Evolutionary conservation across 495 filamentous ascomycete genomes (phyloP).

Genomic region (Alectoria sarmentosa): DNA sequence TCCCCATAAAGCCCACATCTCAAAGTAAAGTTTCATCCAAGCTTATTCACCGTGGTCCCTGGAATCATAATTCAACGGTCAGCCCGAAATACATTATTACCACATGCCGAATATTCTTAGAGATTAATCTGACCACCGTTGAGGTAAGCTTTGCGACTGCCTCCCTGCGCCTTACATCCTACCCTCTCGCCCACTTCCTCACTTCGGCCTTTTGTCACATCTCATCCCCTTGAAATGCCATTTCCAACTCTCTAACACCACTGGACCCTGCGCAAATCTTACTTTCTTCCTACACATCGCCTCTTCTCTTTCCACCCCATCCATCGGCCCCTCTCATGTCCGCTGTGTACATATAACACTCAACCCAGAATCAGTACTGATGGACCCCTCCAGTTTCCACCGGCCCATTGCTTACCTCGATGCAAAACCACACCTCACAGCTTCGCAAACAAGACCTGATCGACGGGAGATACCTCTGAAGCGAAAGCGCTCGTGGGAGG

Average conservation of each 20-base stretch:
- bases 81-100: conserved; percentile 5
- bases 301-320: background rate
- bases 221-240: background rate
- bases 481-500: conserved; percentile 4
- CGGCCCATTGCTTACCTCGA: conserved; percentile 9
- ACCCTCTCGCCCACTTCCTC: conserved; percentile 3
- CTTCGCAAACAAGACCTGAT: conserved; percentile 1
- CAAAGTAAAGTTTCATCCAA: background rate
- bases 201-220: background rate
- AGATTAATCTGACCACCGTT: conserved; percentile 12
- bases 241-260: background rate
- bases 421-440: conserved; percentile 7
- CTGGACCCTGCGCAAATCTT: background rate
- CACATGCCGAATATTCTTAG: conserved; percentile 4
- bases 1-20: background rate
- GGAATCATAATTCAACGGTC: background rate
- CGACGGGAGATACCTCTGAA: background rate
- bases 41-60: background rate
- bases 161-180: conserved; percentile 1
- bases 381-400: conserved; percentile 18
- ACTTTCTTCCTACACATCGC: background rate
- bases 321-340: background rate
- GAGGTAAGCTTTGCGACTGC: conserved; percentile 18
- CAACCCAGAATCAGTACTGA: conserved; percentile 11
- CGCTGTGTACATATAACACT: background rate